These are phyloP conservation scores for Heliamphora pulchella DNA, from an alignment of 179 eudicot species.

Conservation along the genomic window DNA sequence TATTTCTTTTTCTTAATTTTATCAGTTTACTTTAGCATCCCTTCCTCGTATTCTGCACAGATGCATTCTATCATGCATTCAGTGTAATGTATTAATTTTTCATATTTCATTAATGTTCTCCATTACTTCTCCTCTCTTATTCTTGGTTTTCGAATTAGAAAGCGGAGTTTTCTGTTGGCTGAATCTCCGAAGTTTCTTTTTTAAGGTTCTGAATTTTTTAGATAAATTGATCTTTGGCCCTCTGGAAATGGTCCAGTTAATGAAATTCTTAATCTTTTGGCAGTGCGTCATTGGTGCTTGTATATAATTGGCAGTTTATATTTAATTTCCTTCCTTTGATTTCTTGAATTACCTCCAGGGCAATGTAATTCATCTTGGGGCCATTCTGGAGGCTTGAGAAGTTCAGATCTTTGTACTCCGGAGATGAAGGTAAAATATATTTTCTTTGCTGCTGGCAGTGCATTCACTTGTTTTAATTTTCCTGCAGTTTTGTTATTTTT, in stretches of 20 bases:
- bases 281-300: background rate
- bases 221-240: background rate
- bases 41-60: no score
- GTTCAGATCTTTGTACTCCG: slow-evolving; percentile 69
- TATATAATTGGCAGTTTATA: background rate
- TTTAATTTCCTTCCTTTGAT: background rate
- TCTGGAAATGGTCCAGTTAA: background rate
- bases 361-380: slow-evolving; percentile 50
- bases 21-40: no score
- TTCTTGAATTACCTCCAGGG: slow-evolving; percentile 33
- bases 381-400: slow-evolving; percentile 51
- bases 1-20: no score
- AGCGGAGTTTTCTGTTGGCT: background rate
- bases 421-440: slow-evolving; percentile 62
- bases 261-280: background rate
- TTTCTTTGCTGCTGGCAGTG: slow-evolving; percentile 15
- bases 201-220: background rate
- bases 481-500: background rate
- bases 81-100: no score
- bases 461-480: background rate
- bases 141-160: background rate
- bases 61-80: no score
- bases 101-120: no score
- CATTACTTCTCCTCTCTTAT: no score
- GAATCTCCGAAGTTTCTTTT: no score